Evolutionary conservation across 441 rosid genomes (phyloP).

Genomic region (Biscutella laevigata): DNA sequence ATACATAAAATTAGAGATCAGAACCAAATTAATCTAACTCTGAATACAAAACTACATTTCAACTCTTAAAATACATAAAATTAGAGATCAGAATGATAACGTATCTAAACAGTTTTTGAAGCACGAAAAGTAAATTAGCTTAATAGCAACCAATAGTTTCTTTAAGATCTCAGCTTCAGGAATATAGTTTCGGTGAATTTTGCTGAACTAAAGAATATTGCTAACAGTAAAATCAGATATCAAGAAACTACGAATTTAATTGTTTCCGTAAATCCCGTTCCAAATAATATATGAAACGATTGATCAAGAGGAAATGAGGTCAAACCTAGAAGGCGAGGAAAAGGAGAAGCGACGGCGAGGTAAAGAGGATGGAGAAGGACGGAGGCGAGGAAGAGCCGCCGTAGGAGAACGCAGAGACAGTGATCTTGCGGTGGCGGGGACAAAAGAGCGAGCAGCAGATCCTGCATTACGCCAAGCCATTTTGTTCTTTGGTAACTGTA

Average conservation of each 20-base stretch:
- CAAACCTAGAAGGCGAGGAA: conserved; percentile 46
- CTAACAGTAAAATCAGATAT: background rate
- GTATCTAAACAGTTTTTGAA: too few relatives aligned
- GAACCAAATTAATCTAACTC: background rate
- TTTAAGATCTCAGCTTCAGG: too few relatives aligned
- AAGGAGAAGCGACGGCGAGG: conserved; percentile 48
- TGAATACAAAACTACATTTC: background rate
- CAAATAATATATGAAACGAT: background rate
- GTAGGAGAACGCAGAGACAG: conserved; percentile 48
- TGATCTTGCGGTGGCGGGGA: conserved; percentile 40
- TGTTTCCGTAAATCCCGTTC: too few relatives aligned
- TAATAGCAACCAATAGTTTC: too few relatives aligned
- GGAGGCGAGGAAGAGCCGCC: conserved; percentile 28
- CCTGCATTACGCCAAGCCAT: conserved; percentile 45
- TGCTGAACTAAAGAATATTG: background rate
- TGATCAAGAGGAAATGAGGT: background rate
- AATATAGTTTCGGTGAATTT: too few relatives aligned
- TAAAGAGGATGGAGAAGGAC: conserved; percentile 32
- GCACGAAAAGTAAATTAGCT: too few relatives aligned
- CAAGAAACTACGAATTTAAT: too few relatives aligned
- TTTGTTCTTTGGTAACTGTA: background rate
- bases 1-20: background rate
- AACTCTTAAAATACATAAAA: background rate
- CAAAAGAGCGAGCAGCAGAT: conserved; percentile 28
- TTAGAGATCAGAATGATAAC: too few relatives aligned